These are phyloP conservation scores for Stipa capillata DNA, from an alignment of 176 grass and related monocot genomes.

Conservation along the genomic window DNA sequence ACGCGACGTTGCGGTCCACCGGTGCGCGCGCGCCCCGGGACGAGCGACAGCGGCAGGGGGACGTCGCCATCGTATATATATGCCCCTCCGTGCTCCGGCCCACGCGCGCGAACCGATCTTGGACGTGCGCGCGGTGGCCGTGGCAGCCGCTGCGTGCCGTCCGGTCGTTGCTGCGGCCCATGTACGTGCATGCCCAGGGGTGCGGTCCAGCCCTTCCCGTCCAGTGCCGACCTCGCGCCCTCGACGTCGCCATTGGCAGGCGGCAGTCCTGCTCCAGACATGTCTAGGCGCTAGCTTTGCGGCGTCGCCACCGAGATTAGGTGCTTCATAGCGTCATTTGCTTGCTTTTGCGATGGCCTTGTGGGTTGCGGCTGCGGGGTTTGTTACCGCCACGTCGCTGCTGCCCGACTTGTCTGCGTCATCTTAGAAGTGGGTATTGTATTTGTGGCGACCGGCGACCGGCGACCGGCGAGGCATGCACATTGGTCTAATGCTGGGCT, in stretches of 20 bases:
- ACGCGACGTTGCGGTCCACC: not conserved
- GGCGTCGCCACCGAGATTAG: not conserved
- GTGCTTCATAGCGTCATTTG: not conserved
- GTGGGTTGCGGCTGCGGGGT: no score
- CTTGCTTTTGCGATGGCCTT: not conserved
- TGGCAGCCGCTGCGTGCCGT: not conserved
- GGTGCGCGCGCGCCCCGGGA: not conserved
- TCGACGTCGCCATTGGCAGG: not conserved
- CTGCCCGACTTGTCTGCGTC: not conserved
- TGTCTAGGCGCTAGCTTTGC: not conserved
- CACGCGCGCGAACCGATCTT: not conserved
- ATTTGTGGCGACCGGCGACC: not conserved
- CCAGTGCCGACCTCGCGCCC: not conserved
- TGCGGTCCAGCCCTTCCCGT: not conserved
- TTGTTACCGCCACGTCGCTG: not conserved
- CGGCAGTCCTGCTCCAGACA: not conserved
- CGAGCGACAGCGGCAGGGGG: not conserved
- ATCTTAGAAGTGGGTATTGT: not conserved
- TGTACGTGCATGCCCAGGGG: not conserved
- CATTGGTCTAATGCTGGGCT: not conserved
- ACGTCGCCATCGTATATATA: not conserved
- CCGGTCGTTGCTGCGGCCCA: not conserved
- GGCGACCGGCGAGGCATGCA: no score
- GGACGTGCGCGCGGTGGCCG: not conserved
- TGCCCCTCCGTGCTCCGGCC: not conserved